Percentiles rank a stretch among this genome's conserved stretches.
Conservation (phyloP, 2,329 filamentous ascomycete species). For the Colletotrichum phormii region DNA sequence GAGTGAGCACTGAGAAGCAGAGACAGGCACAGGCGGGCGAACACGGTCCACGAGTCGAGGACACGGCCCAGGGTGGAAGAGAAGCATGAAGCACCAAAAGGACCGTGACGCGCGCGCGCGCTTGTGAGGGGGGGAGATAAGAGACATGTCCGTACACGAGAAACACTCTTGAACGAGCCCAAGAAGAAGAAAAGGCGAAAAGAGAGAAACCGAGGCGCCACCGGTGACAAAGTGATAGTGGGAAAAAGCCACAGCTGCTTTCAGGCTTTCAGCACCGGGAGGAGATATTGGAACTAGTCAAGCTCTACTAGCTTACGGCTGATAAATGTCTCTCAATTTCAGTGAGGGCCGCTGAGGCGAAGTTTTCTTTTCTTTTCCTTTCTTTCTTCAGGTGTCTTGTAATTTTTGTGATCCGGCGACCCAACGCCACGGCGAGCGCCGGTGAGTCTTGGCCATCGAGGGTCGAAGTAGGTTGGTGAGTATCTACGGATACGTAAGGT, state of each 20-base stretch:
- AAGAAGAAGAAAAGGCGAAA: background rate
- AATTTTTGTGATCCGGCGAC: background rate
- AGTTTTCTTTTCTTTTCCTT: background rate
- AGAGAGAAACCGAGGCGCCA: background rate
- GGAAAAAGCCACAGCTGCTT: conserved; percentile 8
- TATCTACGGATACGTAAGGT: no score
- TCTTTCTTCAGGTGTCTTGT: background rate
- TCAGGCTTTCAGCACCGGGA: background rate
- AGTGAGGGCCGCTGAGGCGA: background rate
- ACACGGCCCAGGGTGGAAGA: background rate
- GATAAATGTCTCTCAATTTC: background rate
- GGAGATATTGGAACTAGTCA: background rate
- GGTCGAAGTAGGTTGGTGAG: background rate
- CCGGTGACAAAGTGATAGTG: background rate
- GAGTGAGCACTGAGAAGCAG: background rate
- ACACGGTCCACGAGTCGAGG: background rate
- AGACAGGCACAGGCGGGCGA: background rate
- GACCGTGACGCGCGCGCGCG: background rate
- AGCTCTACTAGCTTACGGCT: background rate
- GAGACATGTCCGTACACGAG: background rate
- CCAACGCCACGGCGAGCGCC: conserved; percentile 17
- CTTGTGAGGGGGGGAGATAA: background rate
- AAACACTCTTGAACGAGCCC: background rate
- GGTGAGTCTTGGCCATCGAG: background rate
- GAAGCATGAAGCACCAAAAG: background rate